phyloP scores from a whole-genome alignment of 441 rosid species.

The Populus trichocarpa region DNA sequence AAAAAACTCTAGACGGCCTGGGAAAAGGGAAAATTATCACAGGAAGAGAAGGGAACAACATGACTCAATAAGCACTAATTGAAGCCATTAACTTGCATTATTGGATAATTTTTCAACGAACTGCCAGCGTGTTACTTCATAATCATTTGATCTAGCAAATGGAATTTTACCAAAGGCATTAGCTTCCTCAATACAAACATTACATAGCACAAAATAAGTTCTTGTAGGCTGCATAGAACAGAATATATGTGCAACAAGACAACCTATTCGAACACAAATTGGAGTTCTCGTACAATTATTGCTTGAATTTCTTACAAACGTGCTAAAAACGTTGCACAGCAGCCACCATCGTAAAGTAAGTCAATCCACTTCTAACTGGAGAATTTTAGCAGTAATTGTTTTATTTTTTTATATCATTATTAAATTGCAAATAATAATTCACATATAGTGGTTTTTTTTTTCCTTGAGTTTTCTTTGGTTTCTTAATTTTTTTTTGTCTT shows the following conservation, averaged over 20 bases:
- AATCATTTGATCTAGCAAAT: not conserved
- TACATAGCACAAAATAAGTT: not conserved
- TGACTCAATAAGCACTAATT: not conserved
- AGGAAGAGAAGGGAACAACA: too few species aligned
- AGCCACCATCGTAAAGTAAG: not conserved
- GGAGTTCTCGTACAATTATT: not conserved
- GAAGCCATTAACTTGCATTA: not conserved
- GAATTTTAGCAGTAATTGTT: not conserved
- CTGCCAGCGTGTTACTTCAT: not conserved
- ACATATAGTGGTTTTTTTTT: too few species aligned
- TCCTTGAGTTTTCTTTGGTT: too few species aligned
- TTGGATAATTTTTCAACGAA: not conserved
- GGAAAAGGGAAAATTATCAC: too few species aligned
- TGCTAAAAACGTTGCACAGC: too few species aligned
- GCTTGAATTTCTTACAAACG: too few species aligned
- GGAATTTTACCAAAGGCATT: not conserved
- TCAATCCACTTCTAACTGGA: not conserved
- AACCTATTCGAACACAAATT: not conserved
- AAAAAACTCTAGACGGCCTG: too few species aligned
- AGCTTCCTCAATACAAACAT: not conserved
- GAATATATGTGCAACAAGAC: not conserved
- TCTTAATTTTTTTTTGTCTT: too few species aligned
- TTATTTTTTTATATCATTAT: too few species aligned
- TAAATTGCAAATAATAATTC: too few species aligned
- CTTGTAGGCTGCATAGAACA: not conserved